phyloP scores from a whole-genome alignment of 2,329 filamentous ascomycete genomes.

The Raffaelea deltoideospora region DNA sequence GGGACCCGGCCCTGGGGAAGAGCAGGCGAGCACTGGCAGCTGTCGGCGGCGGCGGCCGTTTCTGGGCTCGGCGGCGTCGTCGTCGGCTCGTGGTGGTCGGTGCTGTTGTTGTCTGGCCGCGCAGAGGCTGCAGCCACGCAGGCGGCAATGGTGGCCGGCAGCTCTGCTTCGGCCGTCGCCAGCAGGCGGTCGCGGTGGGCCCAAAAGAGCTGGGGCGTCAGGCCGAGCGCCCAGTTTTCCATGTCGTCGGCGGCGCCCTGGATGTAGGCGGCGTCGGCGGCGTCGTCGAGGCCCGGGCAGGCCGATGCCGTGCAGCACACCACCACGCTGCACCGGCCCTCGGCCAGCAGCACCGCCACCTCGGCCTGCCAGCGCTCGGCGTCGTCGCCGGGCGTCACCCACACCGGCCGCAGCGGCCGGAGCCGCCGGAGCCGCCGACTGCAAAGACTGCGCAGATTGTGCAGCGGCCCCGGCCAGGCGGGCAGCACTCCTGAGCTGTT shows the following conservation, averaged over 20 bases:
- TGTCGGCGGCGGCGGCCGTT: background rate
- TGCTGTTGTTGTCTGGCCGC: background rate
- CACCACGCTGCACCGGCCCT: constrained; percentile 51
- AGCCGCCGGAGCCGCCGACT: too few species aligned
- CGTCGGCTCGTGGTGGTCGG: background rate
- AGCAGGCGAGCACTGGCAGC: too few species aligned
- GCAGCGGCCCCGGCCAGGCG: constrained; percentile 16
- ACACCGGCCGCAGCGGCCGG: constrained; percentile 63
- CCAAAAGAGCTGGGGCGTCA: constrained; percentile 76
- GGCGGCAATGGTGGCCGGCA: constrained; percentile 31
- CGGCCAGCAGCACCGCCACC: constrained; percentile 9
- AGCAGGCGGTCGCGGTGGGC: constrained; percentile 45
- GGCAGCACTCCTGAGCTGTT: constrained; percentile 18
- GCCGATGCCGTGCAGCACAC: constrained; percentile 76
- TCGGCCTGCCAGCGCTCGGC: constrained; percentile 19
- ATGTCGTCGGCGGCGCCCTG: constrained; percentile 92
- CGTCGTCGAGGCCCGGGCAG: constrained; percentile 65
- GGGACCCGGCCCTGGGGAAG: too few species aligned
- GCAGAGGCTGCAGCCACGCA: background rate
- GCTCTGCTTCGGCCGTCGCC: constrained; percentile 47
- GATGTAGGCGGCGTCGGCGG: constrained; percentile 78
- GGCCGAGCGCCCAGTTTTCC: constrained; percentile 76
- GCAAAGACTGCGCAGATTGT: too few species aligned
- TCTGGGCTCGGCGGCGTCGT: background rate
- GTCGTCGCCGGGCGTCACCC: constrained; percentile 47